Evolutionary conservation across 495 filamentous ascomycete species (phyloP).

Genomic region (Emericellopsis terricola): DNA sequence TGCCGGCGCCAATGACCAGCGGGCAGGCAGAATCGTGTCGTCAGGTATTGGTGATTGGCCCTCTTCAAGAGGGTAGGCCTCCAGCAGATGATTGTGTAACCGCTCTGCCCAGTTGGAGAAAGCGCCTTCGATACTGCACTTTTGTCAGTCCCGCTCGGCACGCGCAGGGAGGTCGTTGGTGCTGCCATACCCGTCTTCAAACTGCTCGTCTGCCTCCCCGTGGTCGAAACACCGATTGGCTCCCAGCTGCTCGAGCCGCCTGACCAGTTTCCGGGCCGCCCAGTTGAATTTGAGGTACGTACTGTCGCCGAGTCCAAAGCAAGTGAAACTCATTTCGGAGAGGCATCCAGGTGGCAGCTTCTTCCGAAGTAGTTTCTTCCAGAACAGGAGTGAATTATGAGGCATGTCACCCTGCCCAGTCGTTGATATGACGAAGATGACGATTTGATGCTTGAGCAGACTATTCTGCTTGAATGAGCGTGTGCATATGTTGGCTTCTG

Average conservation of each 20-base stretch:
- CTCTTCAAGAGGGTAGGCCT: slow-evolving; percentile 46
- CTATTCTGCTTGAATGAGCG: slow-evolving; percentile 14
- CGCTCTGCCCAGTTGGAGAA: slow-evolving; percentile 63
- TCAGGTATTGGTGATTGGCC: slow-evolving; percentile 53
- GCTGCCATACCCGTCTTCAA: slow-evolving; percentile 67
- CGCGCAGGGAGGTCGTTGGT: background rate
- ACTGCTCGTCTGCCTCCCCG: slow-evolving; percentile 83
- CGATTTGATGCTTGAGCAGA: slow-evolving; percentile 35
- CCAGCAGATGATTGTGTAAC: slow-evolving; percentile 44
- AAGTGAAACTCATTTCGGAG: slow-evolving; percentile 46
- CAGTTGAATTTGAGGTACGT: slow-evolving; percentile 96
- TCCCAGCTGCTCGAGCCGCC: slow-evolving; percentile 70
- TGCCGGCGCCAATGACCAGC: slow-evolving; percentile 48
- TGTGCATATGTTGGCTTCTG: background rate
- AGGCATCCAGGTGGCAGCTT: slow-evolving; percentile 58
- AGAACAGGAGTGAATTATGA: slow-evolving; percentile 59
- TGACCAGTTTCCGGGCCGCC: slow-evolving; percentile 74
- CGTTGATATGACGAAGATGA: slow-evolving; percentile 71
- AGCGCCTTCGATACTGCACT: slow-evolving; percentile 45
- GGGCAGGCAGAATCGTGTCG: slow-evolving; percentile 59
- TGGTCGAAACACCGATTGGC: slow-evolving; percentile 56
- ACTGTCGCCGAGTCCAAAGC: slow-evolving; percentile 86
- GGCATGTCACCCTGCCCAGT: slow-evolving; percentile 93
- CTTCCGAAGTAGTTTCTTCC: slow-evolving; percentile 66
- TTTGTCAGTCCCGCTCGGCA: background rate